phyloP scores from a whole-genome alignment of 176 grass and related monocot species.

The Carex scoparia region DNA sequence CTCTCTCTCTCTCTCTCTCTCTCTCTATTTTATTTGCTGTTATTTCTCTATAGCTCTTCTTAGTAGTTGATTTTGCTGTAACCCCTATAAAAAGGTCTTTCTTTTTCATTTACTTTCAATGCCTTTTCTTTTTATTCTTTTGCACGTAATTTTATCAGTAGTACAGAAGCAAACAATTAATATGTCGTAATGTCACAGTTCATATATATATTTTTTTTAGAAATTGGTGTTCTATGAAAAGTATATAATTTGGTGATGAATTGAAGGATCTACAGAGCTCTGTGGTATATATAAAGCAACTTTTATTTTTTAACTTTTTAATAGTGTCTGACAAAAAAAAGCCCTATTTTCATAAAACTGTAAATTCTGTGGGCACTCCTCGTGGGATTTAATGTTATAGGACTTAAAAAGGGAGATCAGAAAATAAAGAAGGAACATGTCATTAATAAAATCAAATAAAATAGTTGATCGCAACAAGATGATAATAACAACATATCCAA shows the following conservation, averaged over 20 bases:
- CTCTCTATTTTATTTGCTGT: not conserved
- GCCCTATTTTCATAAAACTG: no score
- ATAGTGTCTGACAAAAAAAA: no score
- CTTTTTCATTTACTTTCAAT: not conserved
- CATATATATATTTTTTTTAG: no score
- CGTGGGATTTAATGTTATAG: not conserved
- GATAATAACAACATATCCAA: not conserved
- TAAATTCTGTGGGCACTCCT: no score
- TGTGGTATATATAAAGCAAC: no score
- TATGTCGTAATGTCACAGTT: not conserved
- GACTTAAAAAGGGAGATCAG: not conserved
- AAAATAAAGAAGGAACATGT: no score
- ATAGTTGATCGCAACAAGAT: not conserved
- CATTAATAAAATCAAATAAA: not conserved
- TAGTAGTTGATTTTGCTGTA: not conserved
- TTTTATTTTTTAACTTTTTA: no score
- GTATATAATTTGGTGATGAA: no score
- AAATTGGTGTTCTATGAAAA: no score
- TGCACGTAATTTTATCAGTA: not conserved
- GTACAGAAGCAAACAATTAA: not conserved
- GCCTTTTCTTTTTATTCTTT: not conserved
- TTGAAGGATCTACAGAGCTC: no score
- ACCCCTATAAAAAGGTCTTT: not conserved
- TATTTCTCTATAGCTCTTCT: not conserved
- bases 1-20: not conserved